Evolutionary conservation across 225 moss, liverwort and hornwort genomes (phyloP).

Genomic region (Bryoerythrophyllum caledonicum): DNA sequence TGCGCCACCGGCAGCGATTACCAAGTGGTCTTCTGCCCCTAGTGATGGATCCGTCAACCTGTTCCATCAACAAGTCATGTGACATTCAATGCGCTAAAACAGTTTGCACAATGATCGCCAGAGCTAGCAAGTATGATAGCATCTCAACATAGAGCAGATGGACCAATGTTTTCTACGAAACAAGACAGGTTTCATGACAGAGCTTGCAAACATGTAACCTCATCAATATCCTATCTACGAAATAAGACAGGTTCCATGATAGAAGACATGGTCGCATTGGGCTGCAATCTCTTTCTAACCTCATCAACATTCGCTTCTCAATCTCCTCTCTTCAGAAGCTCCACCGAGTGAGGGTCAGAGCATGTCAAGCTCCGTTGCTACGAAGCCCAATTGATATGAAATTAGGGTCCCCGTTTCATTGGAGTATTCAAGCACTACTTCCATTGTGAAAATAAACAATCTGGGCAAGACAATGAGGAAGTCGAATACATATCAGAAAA

Average conservation of each 20-base stretch:
- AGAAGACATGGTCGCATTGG: too few relatives aligned
- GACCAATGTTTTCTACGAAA: background rate
- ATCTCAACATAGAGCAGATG: background rate
- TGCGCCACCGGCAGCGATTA: conserved; percentile 34
- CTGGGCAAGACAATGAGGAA: too few relatives aligned
- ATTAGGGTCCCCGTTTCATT: too few relatives aligned
- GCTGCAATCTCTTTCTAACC: background rate
- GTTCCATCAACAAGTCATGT: background rate
- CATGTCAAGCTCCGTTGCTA: too few relatives aligned
- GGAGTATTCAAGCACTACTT: too few relatives aligned
- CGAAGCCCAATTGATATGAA: too few relatives aligned
- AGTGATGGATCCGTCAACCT: background rate
- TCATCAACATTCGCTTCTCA: background rate
- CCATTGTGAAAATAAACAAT: too few relatives aligned
- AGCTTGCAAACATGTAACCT: background rate
- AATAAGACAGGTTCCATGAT: too few relatives aligned
- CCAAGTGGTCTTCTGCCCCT: conserved; percentile 35
- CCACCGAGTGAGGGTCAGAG: background rate
- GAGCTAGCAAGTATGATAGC: background rate
- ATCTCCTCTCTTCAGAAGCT: background rate
- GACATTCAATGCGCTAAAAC: background rate
- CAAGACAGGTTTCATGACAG: background rate
- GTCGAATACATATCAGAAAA: too few relatives aligned
- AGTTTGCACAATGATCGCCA: background rate
- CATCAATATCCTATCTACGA: background rate